Evolutionary conservation across 1,284 basidiomycete species (phyloP).

Genomic region (Ustilago sp.): DNA sequence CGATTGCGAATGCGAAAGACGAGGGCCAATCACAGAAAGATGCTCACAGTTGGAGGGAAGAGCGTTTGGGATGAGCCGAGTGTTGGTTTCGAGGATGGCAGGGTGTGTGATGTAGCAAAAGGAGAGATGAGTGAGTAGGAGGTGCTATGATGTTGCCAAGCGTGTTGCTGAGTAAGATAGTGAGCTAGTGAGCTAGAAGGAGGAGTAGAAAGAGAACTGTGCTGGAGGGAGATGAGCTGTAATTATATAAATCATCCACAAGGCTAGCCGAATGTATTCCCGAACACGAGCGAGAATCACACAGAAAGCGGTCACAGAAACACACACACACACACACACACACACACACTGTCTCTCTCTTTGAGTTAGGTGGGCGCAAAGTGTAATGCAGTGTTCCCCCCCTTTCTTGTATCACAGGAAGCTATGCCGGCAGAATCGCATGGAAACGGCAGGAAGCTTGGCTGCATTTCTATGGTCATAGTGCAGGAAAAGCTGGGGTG

Average conservation of each 20-base stretch:
- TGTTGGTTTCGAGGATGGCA: not conserved
- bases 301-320: too few species aligned
- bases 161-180: constrained; percentile 1
- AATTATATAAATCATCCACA: constrained; percentile 5
- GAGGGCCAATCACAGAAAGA: not conserved
- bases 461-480: not conserved
- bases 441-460: not conserved
- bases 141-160: constrained; percentile 4
- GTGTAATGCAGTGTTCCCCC: too few species aligned
- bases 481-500: constrained; percentile 8
- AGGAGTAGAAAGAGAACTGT: not conserved
- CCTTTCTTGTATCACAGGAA: not conserved
- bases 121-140: constrained; percentile 17
- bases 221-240: constrained; percentile 1
- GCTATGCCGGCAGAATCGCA: not conserved
- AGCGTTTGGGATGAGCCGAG: not conserved
- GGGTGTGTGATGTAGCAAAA: not conserved
- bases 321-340: too few species aligned
- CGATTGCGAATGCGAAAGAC: not conserved
- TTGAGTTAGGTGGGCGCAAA: not conserved
- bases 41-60: not conserved
- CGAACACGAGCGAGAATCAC: not conserved
- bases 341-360: too few species aligned
- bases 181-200: not conserved
- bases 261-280: constrained; percentile 3